These are phyloP conservation scores for Cutaneotrichosporon curvatum DNA, from an alignment of 1,284 basidiomycete species.

Conservation along the genomic window DNA sequence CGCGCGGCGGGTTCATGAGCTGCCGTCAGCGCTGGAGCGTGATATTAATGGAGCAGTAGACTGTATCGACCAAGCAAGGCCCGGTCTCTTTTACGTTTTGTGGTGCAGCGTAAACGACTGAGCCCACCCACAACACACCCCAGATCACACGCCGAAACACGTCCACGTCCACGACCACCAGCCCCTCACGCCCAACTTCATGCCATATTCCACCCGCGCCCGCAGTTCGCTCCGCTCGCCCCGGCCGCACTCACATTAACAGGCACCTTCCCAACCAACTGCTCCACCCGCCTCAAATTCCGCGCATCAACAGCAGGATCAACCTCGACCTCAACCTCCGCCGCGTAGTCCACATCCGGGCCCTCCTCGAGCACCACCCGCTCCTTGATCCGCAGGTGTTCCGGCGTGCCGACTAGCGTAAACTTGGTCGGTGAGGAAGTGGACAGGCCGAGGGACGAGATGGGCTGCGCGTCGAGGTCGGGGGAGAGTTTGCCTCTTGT, in stretches of 20 bases:
- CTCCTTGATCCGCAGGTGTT: constrained; percentile 75
- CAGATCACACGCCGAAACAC: too few relatives aligned
- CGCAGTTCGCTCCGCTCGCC: too few relatives aligned
- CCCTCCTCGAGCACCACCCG: constrained; percentile 23
- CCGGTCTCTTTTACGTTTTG: too few relatives aligned
- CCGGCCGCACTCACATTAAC: constrained; percentile 33
- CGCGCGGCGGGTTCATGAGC: constrained; percentile 66
- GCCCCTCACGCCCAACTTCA: too few relatives aligned
- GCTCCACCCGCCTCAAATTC: constrained; percentile 68
- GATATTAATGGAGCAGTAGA: too few relatives aligned
- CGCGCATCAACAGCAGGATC: constrained; percentile 63
- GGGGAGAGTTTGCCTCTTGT: constrained; percentile 69
- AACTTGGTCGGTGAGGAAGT: constrained; percentile 59
- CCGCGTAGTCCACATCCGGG: neutral
- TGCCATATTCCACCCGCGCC: too few relatives aligned
- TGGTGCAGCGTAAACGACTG: too few relatives aligned
- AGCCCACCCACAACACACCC: too few relatives aligned
- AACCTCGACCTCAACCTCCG: constrained; percentile 51
- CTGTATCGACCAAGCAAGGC: too few relatives aligned
- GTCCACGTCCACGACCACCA: too few relatives aligned
- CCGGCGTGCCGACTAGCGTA: constrained; percentile 70
- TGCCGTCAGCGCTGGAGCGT: constrained; percentile 30
- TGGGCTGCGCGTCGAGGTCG: constrained; percentile 53
- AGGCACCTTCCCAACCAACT: constrained; percentile 60
- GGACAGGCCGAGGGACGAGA: constrained; percentile 51